A percentile compares a stretch with the other conserved stretches of the same genome.
Evolutionary conservation across 768 basidiomycete genomes (phyloP).

Genomic region (Boletus reticulatus): DNA sequence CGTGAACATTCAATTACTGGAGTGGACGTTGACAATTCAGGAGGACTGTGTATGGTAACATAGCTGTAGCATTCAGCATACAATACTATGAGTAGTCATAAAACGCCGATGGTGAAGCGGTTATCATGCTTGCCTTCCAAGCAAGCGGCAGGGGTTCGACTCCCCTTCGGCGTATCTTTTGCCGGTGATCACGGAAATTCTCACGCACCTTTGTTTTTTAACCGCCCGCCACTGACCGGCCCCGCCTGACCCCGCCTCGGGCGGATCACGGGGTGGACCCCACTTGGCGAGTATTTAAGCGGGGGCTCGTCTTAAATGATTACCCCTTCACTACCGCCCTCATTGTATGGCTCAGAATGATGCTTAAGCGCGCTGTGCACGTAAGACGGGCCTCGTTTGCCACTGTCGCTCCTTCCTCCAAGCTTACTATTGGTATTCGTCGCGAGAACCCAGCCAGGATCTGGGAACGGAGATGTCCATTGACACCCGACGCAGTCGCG

Average conservation of each 20-base stretch:
- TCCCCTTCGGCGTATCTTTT: constrained; percentile 54
- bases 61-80: no score
- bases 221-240: no score
- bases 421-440: constrained; percentile 54
- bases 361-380: constrained; percentile 19
- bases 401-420: constrained; percentile 19
- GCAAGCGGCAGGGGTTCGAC: constrained; percentile 75
- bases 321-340: neutral
- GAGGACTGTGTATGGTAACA: no score
- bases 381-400: constrained; percentile 25
- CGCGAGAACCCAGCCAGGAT: constrained; percentile 77
- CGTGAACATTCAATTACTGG: neutral
- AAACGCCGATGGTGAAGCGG: constrained; percentile 78
- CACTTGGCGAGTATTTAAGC: constrained; percentile 7
- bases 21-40: no score
- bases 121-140: constrained; percentile 94
- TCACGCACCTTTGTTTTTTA: neutral
- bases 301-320: neutral
- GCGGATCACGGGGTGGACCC: constrained; percentile 11
- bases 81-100: no score
- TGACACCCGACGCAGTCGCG: constrained; percentile 74
- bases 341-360: neutral
- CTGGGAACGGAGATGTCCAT: constrained; percentile 85
- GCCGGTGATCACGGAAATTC: neutral
- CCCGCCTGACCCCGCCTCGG: neutral